These are phyloP conservation scores for Hypoxylon trugodes DNA, from an alignment of 495 filamentous ascomycete species.

Conservation along the genomic window DNA sequence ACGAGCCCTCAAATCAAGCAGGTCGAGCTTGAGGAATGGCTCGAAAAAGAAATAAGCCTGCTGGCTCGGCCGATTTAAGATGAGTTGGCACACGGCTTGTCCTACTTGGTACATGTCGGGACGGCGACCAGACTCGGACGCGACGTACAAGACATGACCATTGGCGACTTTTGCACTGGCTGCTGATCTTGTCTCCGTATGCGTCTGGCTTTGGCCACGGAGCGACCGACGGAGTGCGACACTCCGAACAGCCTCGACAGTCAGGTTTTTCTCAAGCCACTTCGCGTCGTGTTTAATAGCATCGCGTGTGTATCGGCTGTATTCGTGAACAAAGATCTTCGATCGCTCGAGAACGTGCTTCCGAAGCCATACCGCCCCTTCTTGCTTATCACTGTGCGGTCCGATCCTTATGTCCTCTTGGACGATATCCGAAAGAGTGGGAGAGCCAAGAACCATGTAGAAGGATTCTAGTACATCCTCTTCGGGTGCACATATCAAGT, in stretches of 20 bases:
- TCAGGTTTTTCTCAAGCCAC: conserved; percentile 89
- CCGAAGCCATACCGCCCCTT: conserved; percentile 64
- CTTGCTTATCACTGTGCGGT: conserved; percentile 55
- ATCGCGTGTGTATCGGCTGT: conserved; percentile 64
- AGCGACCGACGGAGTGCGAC: conserved; percentile 79
- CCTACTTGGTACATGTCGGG: conserved; percentile 90
- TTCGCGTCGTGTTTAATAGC: conserved; percentile 80
- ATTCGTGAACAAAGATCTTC: conserved; percentile 85
- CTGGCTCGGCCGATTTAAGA: conserved; percentile 84
- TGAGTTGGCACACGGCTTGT: conserved; percentile 76
- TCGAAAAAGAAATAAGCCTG: conserved; percentile 87
- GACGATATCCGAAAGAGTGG: conserved; percentile 66
- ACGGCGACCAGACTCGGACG: conserved; percentile 56
- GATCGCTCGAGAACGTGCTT: conserved; percentile 85
- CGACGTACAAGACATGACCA: conserved; percentile 58
- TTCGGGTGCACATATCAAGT: conserved; percentile 83
- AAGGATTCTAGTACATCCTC: conserved; percentile 87
- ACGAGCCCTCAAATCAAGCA: conserved; percentile 77
- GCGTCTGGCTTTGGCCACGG: conserved; percentile 68
- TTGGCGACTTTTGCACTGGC: conserved; percentile 52
- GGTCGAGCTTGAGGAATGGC: conserved; percentile 78
- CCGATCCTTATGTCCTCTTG: conserved; percentile 67
- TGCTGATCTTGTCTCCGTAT: conserved; percentile 74
- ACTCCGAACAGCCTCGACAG: conserved; percentile 76
- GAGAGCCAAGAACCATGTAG: conserved; percentile 72